phyloP scores from a whole-genome alignment of 352 stramenopile species.

The Plasmopara halstedii region DNA sequence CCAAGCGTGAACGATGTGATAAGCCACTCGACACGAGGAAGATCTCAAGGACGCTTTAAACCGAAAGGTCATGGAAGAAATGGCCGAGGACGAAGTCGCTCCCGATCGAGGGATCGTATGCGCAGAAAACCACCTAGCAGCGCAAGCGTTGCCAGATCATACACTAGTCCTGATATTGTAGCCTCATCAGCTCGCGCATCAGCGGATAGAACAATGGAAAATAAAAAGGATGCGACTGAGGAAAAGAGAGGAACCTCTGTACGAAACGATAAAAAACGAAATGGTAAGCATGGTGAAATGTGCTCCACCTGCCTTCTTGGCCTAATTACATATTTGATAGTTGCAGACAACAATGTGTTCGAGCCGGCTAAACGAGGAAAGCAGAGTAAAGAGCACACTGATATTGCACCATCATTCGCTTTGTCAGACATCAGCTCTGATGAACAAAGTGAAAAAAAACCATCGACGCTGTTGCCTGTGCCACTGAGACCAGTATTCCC shows the following conservation, averaged over 20 bases:
- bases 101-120: conserved; percentile 20
- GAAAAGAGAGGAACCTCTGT: conserved; percentile 8
- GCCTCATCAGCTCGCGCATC: not conserved
- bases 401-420: conserved; percentile 14
- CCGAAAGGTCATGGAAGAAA: conserved; percentile 12
- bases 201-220: conserved; percentile 4
- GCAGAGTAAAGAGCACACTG: conserved; percentile 3
- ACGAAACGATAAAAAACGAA: conserved; percentile 25
- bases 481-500: conserved; percentile 5
- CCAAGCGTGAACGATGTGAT: conserved; percentile 2
- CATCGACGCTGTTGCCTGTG: conserved; percentile 16
- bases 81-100: conserved; percentile 18
- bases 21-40: conserved; percentile 4
- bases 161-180: conserved; percentile 2
- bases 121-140: conserved; percentile 5
- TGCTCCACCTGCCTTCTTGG: not conserved
- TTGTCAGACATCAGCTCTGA: conserved; percentile 38
- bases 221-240: conserved; percentile 3
- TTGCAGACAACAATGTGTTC: conserved; percentile 11
- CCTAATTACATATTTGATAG: too few relatives aligned
- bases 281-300: conserved; percentile 14
- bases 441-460: conserved; percentile 17
- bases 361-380: conserved; percentile 11
- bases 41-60: conserved; percentile 13
- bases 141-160: not conserved